Conservation (phyloP, 768 basidiomycete species). For the Russula emetica region DNA sequence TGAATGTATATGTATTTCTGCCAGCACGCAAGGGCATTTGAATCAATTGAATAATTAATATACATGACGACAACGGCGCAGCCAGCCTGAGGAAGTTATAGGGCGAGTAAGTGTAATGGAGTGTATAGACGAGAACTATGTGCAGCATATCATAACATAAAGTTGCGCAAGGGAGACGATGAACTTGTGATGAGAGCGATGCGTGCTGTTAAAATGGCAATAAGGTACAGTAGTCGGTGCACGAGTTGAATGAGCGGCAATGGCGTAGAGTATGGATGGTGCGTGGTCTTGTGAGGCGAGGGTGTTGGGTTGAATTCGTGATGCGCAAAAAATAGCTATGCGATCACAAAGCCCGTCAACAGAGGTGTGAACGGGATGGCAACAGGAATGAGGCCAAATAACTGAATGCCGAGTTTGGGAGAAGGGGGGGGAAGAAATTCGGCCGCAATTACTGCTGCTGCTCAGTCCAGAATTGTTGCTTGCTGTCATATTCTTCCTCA, state of each 20-base stretch:
- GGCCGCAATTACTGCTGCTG: conserved; percentile 19
- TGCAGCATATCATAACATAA: conserved; percentile 27
- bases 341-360: not conserved
- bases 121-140: conserved; percentile 25
- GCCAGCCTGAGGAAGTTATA: conserved; percentile 24
- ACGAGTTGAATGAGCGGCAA: conserved; percentile 12
- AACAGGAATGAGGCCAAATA: not conserved
- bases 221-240: conserved; percentile 23
- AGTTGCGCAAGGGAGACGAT: conserved; percentile 16
- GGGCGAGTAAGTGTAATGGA: conserved; percentile 22
- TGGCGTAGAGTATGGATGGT: conserved; percentile 18
- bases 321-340: conserved; percentile 7
- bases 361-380: not conserved
- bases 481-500: conserved; percentile 26
- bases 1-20: conserved; percentile 16
- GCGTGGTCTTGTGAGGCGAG: not conserved
- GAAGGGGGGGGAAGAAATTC: not conserved
- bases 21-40: conserved; percentile 13
- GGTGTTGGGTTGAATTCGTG: not conserved
- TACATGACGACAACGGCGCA: conserved; percentile 24
- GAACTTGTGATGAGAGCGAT: conserved; percentile 18
- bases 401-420: not conserved
- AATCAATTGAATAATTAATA: conserved; percentile 23
- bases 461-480: conserved; percentile 24
- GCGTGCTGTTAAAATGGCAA: conserved; percentile 18